Percentiles rank a stretch among this genome's conserved stretches.
These are phyloP conservation scores for Gossypium longicalyx DNA, from an alignment of 345 rosid genomes.

Conservation along the genomic window DNA sequence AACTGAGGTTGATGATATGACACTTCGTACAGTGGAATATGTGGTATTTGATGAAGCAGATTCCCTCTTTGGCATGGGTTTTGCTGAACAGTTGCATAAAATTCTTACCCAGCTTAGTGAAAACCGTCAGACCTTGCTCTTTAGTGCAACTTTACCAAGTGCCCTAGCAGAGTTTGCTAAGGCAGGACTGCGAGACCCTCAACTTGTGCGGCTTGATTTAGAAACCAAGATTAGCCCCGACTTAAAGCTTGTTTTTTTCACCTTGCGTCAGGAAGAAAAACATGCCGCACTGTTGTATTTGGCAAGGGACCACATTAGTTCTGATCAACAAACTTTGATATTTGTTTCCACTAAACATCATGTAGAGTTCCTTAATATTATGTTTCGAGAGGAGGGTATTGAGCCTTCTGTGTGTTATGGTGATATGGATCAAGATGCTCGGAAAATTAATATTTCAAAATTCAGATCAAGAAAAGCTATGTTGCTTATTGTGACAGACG, in stretches of 20 bases:
- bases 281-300: slow-evolving; percentile 76
- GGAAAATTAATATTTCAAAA: slow-evolving; percentile 81
- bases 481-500: slow-evolving; percentile 90
- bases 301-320: slow-evolving; percentile 72
- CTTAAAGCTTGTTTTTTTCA: slow-evolving; percentile 59
- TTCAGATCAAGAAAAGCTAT: slow-evolving; percentile 81
- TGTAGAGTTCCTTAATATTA: slow-evolving; percentile 77
- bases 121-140: slow-evolving; percentile 90
- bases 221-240: slow-evolving; percentile 95
- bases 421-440: slow-evolving; percentile 98
- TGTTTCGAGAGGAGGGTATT: slow-evolving; percentile 79
- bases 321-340: slow-evolving; percentile 73
- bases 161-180: slow-evolving; percentile 95
- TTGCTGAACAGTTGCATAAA: slow-evolving; percentile 82
- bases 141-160: slow-evolving; percentile 94
- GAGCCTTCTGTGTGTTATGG: slow-evolving; percentile 91
- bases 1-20: slow-evolving; percentile 85
- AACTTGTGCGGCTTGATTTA: slow-evolving; percentile 83
- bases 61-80: slow-evolving; percentile 87
- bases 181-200: slow-evolving; percentile 93
- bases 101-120: slow-evolving; percentile 78
- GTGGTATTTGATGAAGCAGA: slow-evolving; percentile 98
- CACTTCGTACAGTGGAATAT: slow-evolving; percentile 77
- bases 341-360: slow-evolving; percentile 98
- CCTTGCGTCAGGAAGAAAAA: slow-evolving; percentile 87